phyloP scores from a whole-genome alignment of 495 filamentous ascomycete species.

The Penicillium odoratum region DNA sequence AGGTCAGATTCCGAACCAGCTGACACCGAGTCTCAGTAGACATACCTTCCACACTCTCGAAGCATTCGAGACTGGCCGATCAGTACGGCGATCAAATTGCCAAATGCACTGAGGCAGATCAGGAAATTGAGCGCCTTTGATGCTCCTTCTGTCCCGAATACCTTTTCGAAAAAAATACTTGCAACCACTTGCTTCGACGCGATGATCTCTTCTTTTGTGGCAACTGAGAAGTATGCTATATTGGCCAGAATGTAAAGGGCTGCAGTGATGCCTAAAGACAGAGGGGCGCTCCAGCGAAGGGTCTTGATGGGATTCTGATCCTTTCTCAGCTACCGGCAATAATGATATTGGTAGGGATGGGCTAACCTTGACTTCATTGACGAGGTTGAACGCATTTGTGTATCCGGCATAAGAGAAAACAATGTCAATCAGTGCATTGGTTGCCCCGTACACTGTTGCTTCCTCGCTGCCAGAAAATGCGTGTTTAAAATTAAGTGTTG shows the following conservation, averaged over 20 bases:
- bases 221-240: constrained; percentile 61
- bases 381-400: constrained; percentile 62
- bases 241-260: constrained; percentile 62
- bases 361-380: constrained; percentile 61
- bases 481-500: constrained; percentile 57
- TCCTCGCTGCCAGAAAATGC: constrained; percentile 53
- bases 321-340: neutral
- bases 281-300: constrained; percentile 49
- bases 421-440: constrained; percentile 61
- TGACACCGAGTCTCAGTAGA: neutral
- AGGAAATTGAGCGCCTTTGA: constrained; percentile 58
- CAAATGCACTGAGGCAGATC: constrained; percentile 62
- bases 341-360: neutral
- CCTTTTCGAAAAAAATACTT: constrained; percentile 58
- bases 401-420: constrained; percentile 65
- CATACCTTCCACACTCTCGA: constrained; percentile 56
- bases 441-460: constrained; percentile 53
- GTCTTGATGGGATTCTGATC: constrained; percentile 58
- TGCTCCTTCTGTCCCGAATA: constrained; percentile 55
- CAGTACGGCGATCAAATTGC: constrained; percentile 60
- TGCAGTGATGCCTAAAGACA: constrained; percentile 51
- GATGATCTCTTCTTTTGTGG: constrained; percentile 53
- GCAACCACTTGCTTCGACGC: constrained; percentile 56
- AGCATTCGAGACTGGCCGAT: constrained; percentile 59
- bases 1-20: neutral